Base-by-base conservation (phyloP, 331 rosid species). In the Pyracantha coccinea region DNA sequence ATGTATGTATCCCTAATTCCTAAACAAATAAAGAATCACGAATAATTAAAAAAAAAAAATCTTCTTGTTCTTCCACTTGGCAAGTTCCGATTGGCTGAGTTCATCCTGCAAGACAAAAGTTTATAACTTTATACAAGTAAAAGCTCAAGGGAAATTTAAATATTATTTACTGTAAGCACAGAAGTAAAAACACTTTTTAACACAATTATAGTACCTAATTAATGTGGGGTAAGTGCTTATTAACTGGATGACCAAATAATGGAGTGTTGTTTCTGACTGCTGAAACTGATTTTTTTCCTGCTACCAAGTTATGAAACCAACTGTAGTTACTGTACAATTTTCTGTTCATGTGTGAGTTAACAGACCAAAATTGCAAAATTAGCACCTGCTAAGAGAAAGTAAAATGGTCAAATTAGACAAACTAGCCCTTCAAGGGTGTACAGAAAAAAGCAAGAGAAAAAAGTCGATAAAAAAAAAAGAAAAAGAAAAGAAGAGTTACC, bases 11-110 rank as follows among this genome's bases (percentile, higher is more conserved):
- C 66, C 76, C 68, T 59, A 72, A 59, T 59, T 72, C 77, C 81
- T 68, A 80, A 82, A 82, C 76, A 86, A 77, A 73, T 60, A 91
- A 90, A 92, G 89, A 89, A 91, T 86, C 83, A 76, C 78, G 86
- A 84, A 88, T 52, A 41, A 41, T 52, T 6, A 17, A 52, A 52
- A 52, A 52, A 80, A 62, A 79, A 77, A 81, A 75, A 82, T 75
- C 81, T 9, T 70, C 27, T 28, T 81, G 71, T 83, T 81, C 27
- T 77, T 85, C 81, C 86, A 86, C 82, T 62, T 76, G 81, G 77
- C 80, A 25, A 19, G 19, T 53, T 73, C 50, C 58, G 58, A 33
- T 78, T 47, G 79, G 77, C 17, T 14, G 45, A 63, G 75, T 45
- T 71, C 17, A 72, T 81, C 91, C 96, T 92, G 91, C 91, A 83